These are phyloP conservation scores for Straminergon stramineum DNA, from an alignment of 225 moss, liverwort and hornwort species.

Conservation along the genomic window DNA sequence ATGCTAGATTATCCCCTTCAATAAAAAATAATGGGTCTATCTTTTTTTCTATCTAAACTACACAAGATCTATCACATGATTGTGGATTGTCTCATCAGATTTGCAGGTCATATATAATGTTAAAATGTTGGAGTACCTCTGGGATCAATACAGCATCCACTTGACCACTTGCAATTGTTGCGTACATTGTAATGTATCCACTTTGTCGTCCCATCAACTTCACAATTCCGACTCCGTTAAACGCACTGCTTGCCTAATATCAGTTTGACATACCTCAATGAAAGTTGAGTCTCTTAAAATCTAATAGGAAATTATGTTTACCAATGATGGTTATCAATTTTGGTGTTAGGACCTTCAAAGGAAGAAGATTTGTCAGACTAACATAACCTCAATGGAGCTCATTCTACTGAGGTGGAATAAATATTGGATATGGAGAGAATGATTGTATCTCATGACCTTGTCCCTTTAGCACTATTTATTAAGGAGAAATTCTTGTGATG, in stretches of 20 bases:
- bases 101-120: not conserved
- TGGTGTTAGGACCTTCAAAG: not conserved
- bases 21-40: not conserved
- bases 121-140: slow-evolving; percentile 27
- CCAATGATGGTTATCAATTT: not conserved
- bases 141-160: slow-evolving; percentile 84
- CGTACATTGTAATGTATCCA: slow-evolving; percentile 95
- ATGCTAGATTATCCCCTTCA: not conserved
- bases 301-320: not conserved
- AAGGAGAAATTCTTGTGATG: not conserved
- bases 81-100: not conserved
- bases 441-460: not conserved
- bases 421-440: not conserved
- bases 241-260: slow-evolving; percentile 87
- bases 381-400: not conserved
- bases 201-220: slow-evolving; percentile 96
- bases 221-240: slow-evolving; percentile 78
- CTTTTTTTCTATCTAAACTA: not conserved
- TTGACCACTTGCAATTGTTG: slow-evolving; percentile 93
- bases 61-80: not conserved
- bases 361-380: not conserved
- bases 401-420: not conserved
- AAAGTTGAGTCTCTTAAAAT: not conserved
- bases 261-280: not conserved
- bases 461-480: not conserved